A percentile compares a stretch with the other conserved stretches of the same genome.
Conservation (phyloP, 495 filamentous ascomycete species). For the Gamarada debralockiae region DNA sequence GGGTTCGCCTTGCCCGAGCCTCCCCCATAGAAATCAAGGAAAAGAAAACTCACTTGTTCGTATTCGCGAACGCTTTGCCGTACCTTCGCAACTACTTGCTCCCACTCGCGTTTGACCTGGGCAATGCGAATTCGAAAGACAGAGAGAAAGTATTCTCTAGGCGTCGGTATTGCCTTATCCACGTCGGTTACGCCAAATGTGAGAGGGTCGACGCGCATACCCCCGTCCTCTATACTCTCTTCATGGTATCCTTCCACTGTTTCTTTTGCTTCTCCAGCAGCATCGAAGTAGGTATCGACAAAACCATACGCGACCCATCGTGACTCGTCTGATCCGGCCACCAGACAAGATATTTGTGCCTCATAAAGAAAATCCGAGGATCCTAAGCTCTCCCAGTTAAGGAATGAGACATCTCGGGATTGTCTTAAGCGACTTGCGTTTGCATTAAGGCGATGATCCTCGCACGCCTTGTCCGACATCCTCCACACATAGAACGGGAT, state of each 20-base stretch:
- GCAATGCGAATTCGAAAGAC: conserved; percentile 5
- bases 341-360: conserved; percentile 4
- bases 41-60: no score
- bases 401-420: conserved; percentile 7
- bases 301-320: conserved; percentile 6
- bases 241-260: conserved; percentile 3
- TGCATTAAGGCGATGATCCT: conserved; percentile 1
- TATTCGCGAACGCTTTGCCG: conserved; percentile 1
- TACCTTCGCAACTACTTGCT: conserved; percentile 3
- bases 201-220: conserved; percentile 6
- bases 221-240: neutral
- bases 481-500: conserved; percentile 6
- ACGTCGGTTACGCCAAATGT: conserved; percentile 3
- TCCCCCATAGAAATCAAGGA: no score
- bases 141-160: conserved; percentile 5
- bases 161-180: neutral
- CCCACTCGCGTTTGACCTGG: conserved; percentile 2
- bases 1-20: no score
- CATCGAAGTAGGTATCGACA: no score
- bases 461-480: neutral
- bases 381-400: conserved; percentile 1
- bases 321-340: neutral
- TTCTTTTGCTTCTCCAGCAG: conserved; percentile 6
- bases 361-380: conserved; percentile 7
- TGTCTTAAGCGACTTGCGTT: conserved; percentile 4